Evolutionary conservation across 1,284 basidiomycete species (phyloP), one percentile per base, ranked within the genome.

Genomic region (Malassezia brasiliensis): DNA sequence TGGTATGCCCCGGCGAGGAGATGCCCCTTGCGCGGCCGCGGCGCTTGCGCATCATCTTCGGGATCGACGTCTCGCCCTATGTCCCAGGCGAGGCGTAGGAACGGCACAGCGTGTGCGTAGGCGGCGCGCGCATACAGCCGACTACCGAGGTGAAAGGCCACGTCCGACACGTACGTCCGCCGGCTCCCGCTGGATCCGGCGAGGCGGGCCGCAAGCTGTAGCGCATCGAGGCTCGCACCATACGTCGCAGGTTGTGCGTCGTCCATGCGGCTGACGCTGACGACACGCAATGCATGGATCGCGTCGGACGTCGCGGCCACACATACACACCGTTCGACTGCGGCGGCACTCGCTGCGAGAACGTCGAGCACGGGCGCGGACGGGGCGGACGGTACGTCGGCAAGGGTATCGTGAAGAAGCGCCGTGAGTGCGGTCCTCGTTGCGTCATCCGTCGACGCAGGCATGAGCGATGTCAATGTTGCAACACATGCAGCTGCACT

Each of bases 141-240:
- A 15, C 69, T 72, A 7, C 69, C 78, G 44, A 71, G 60, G 45
- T 77, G 77, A 60, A 77, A 78, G 28, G 72, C 73, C 5, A 67
- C 64, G 10, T 56, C 69, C 3, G 73, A 70, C 30, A 77, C 51
- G 15, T 62, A 59, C 1, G 50, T 35, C 20, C 37, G 31, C 38
- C n/a, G 37, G 14, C 25, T 50, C 19, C 14, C 20, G 30, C 19
- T 42, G n/a, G 12, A 10, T n/a, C n/a, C 32, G 15, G 48, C 38
- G 28, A 50, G 41, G 10, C 12, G n/a, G 0, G 41, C 30, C 0
- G 53, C 53, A 17, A 12, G 35, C 9, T 8, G 9, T 8, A 50
- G 34, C 6, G 28, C 25, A 2, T 31, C 14, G 2, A 40, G 2
- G 19, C 48, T 44, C 25, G 30, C n/a, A 15, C 42, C 35, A 7